Evolutionary conservation across 75 land plant genomes (phyloP).

Genomic region (Picea glauca): DNA sequence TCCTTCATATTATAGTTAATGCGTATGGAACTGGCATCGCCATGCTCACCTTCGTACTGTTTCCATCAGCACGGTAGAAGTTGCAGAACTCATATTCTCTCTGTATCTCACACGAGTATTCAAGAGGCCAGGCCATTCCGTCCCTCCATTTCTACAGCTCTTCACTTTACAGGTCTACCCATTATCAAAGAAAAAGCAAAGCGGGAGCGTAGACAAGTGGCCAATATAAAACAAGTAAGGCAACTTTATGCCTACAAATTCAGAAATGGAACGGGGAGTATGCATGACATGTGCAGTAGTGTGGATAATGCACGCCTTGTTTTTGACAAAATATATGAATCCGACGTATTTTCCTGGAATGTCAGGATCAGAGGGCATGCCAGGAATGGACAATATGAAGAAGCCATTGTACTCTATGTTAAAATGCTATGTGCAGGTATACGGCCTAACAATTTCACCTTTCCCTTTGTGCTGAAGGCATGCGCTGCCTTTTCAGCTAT

Average conservation of each 20-base stretch:
- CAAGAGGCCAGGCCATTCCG: too few relatives aligned
- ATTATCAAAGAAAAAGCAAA: too few relatives aligned
- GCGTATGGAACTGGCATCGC: too few relatives aligned
- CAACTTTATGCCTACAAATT: not conserved
- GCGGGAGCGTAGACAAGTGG: too few relatives aligned
- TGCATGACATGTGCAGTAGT: conserved; percentile 14
- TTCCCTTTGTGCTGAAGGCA: conserved; percentile 57
- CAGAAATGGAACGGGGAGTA: not conserved
- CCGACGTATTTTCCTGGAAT: conserved; percentile 49
- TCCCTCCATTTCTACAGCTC: too few relatives aligned
- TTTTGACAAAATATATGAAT: conserved; percentile 50
- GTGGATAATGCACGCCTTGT: conserved; percentile 38
- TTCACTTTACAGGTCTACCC: too few relatives aligned
- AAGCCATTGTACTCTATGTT: conserved; percentile 51
- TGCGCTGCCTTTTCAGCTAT: conserved; percentile 50
- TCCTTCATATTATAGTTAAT: too few relatives aligned
- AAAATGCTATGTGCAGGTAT: conserved; percentile 63
- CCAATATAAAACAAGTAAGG: too few relatives aligned
- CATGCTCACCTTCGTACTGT: too few relatives aligned
- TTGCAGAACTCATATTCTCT: too few relatives aligned
- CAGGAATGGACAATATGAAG: conserved; percentile 37
- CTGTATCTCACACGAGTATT: too few relatives aligned
- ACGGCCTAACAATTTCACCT: conserved; percentile 52
- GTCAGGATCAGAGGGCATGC: conserved; percentile 62
- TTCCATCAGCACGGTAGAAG: too few relatives aligned